Percentiles rank a stretch among this genome's conserved stretches.
Evolutionary conservation across 176 grass and related monocot species (phyloP).

Genomic region (bread wheat (Triticum aestivum)): IWGSC_CS_RefSeq_v2.1 NC_057811.1:376267255-376267754

Average conservation of each 20-base stretch:
- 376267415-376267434: background rate
- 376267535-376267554: slow-evolving; percentile 22
- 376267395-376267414: background rate
- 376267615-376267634: background rate
- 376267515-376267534: slow-evolving; percentile 33
- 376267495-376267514: background rate
- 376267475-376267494: background rate
- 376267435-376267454: background rate
- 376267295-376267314: background rate
- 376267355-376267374: background rate
- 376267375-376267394: background rate
- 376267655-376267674: background rate
- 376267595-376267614: slow-evolving; percentile 22
- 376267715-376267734: slow-evolving; percentile 21
- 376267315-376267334: background rate
- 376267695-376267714: background rate
- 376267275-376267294: background rate
- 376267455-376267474: slow-evolving; percentile 26
- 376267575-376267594: background rate
- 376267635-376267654: background rate
- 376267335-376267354: slow-evolving; percentile 24
- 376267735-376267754: background rate
- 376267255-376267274: slow-evolving; percentile 15
- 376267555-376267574: background rate
- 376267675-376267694: background rate